Conservation (phyloP, 495 filamentous ascomycete species). For the Penicillium angulare region DNA sequence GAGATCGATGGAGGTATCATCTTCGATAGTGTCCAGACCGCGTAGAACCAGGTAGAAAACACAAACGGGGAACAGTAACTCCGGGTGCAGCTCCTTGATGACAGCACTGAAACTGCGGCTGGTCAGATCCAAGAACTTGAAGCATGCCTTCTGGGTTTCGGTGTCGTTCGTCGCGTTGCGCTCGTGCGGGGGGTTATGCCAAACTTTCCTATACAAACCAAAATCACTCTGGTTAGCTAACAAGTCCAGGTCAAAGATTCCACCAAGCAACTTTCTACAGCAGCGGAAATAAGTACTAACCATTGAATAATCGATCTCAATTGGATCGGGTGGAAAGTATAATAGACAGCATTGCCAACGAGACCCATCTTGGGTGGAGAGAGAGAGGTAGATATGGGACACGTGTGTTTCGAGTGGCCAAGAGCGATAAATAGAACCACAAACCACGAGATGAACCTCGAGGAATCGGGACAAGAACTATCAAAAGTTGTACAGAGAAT, state of each 20-base stretch:
- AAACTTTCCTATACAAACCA: constrained; percentile 71
- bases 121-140: constrained; percentile 80
- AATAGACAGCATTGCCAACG: constrained; percentile 65
- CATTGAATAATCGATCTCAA: constrained; percentile 90
- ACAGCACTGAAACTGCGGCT: constrained; percentile 92
- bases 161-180: constrained; percentile 75
- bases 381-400: constrained; percentile 7
- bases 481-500: constrained; percentile 1
- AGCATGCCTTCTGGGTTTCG: constrained; percentile 72
- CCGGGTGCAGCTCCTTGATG: constrained; percentile 92
- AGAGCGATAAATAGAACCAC: constrained; percentile 2
- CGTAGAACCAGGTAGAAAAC: constrained; percentile 94
- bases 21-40: constrained; percentile 93
- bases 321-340: constrained; percentile 71
- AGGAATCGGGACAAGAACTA: neutral
- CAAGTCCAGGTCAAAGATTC: too few relatives aligned
- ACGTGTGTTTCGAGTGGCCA: constrained; percentile 5
- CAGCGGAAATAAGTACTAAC: constrained; percentile 44
- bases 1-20: constrained; percentile 90
- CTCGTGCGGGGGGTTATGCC: constrained; percentile 90
- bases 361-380: constrained; percentile 47
- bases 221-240: too few relatives aligned
- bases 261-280: neutral
- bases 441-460: neutral
- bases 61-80: constrained; percentile 82